Percentiles rank a stretch among this genome's conserved stretches.
phyloP scores from a whole-genome alignment of 371 early-diverging fungal species.

The Mortierella sp. region DNA sequence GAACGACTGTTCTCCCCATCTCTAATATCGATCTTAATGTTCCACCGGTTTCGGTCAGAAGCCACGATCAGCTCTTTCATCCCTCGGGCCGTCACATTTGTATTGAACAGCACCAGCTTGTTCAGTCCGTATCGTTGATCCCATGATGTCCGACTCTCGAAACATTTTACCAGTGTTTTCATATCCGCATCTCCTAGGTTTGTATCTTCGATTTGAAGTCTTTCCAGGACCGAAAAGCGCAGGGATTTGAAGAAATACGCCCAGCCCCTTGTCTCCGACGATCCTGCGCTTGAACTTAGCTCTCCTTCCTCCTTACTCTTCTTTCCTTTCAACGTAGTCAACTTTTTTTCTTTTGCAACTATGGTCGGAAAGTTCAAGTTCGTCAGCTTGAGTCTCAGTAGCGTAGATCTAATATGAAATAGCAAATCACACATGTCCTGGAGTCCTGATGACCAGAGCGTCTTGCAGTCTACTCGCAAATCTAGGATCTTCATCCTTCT shows the following conservation, averaged over 20 bases:
- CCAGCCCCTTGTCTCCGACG: background rate
- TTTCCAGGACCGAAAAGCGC: background rate
- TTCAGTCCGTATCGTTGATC: background rate
- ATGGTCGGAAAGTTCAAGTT: background rate
- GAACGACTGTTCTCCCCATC: background rate
- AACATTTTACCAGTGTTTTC: background rate
- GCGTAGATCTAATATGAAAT: background rate
- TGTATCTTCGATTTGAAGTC: background rate
- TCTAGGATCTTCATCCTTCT: background rate
- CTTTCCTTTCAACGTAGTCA: too few relatives aligned
- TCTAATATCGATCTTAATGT: conserved; percentile 3
- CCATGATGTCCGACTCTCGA: background rate
- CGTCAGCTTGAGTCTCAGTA: background rate
- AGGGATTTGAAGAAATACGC: background rate
- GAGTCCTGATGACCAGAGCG: background rate
- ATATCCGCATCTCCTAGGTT: conserved; percentile 5
- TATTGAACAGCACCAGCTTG: background rate
- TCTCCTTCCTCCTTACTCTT: background rate
- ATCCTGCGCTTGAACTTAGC: background rate
- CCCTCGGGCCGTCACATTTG: background rate
- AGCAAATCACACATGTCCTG: background rate
- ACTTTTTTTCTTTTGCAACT: background rate
- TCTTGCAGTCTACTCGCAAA: background rate
- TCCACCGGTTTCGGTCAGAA: background rate
- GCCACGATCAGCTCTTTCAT: background rate